Evolutionary conservation across 352 stramenopile genomes (phyloP).

Genomic region (Phytopythium kandeliae): DNA sequence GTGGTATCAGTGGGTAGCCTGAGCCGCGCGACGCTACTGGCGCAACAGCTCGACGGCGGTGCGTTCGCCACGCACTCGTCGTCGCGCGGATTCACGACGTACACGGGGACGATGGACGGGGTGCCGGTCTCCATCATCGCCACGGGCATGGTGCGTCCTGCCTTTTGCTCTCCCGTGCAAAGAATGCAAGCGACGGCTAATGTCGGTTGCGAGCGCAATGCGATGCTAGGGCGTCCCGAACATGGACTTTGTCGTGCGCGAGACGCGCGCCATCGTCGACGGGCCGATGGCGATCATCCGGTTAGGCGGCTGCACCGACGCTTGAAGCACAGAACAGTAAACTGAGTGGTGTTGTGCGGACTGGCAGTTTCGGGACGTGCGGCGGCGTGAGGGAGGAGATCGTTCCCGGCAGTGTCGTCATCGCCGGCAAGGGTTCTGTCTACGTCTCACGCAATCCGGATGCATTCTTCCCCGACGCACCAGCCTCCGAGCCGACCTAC

Average conservation of each 20-base stretch:
- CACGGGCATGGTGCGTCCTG: slow-evolving; percentile 55
- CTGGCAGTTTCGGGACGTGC: slow-evolving; percentile 45
- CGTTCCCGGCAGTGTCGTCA: slow-evolving; percentile 40
- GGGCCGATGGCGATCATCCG: slow-evolving; percentile 53
- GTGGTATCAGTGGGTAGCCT: slow-evolving; percentile 43
- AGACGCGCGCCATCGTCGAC: slow-evolving; percentile 39
- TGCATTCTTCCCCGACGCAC: slow-evolving; percentile 33
- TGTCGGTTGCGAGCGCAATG: too few species aligned
- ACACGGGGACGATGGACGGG: slow-evolving; percentile 42
- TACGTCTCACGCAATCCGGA: slow-evolving; percentile 40
- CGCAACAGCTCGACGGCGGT: slow-evolving; percentile 22
- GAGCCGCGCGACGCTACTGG: slow-evolving; percentile 24
- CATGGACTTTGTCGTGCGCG: slow-evolving; percentile 74
- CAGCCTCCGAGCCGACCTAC: slow-evolving; percentile 17
- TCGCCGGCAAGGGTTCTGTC: slow-evolving; percentile 42
- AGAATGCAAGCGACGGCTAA: too few species aligned
- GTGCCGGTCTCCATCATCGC: slow-evolving; percentile 47
- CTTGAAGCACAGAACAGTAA: too few species aligned
- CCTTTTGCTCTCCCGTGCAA: too few species aligned
- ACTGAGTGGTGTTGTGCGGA: background rate
- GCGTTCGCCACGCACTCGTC: slow-evolving; percentile 26
- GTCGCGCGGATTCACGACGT: slow-evolving; percentile 48
- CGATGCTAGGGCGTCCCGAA: slow-evolving; percentile 36
- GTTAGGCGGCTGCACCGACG: too few species aligned
- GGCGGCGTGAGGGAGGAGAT: slow-evolving; percentile 32